Conservation (phyloP, 495 filamentous ascomycete genomes). For the Geoglossum glabrum region DNA sequence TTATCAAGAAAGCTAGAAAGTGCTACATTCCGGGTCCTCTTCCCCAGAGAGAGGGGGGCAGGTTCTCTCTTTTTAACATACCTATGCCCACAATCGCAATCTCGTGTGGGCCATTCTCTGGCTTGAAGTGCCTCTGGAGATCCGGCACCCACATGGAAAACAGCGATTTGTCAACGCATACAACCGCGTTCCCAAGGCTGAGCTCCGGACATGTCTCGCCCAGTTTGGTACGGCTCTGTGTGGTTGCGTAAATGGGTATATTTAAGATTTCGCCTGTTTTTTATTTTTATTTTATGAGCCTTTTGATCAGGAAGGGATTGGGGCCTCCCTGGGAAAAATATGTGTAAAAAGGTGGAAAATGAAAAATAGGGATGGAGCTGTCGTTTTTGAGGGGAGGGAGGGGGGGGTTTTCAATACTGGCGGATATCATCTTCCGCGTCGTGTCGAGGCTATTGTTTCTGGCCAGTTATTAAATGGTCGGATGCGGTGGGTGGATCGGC, state of each 20-base stretch:
- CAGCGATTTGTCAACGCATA: slow-evolving; percentile 60
- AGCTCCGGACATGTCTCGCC: slow-evolving; percentile 63
- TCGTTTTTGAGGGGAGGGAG: neutral
- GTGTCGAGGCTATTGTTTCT: slow-evolving; percentile 20
- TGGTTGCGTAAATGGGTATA: slow-evolving; percentile 68
- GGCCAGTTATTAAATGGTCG: neutral
- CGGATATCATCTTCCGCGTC: slow-evolving; percentile 29
- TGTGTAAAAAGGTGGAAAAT: too few relatives aligned
- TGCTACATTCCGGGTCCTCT: too few relatives aligned
- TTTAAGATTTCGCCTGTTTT: slow-evolving; percentile 39
- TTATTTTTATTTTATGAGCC: too few relatives aligned
- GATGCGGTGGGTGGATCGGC: neutral
- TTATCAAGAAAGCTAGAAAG: too few relatives aligned
- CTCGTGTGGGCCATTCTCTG: slow-evolving; percentile 19
- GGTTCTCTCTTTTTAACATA: too few relatives aligned
- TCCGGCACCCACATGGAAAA: slow-evolving; percentile 60
- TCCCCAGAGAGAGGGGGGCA: too few relatives aligned
- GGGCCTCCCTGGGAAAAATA: too few relatives aligned
- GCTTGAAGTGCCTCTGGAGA: slow-evolving; percentile 26
- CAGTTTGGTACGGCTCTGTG: slow-evolving; percentile 55
- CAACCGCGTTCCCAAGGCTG: slow-evolving; percentile 17
- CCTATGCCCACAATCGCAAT: slow-evolving; percentile 65
- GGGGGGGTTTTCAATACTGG: slow-evolving; percentile 13
- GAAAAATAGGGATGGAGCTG: too few relatives aligned
- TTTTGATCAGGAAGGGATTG: too few relatives aligned